Percentiles rank a stretch among this genome's conserved stretches.
Evolutionary conservation across 2,329 filamentous ascomycete species (phyloP).

Genomic region (Fusarium agapanthi): DNA sequence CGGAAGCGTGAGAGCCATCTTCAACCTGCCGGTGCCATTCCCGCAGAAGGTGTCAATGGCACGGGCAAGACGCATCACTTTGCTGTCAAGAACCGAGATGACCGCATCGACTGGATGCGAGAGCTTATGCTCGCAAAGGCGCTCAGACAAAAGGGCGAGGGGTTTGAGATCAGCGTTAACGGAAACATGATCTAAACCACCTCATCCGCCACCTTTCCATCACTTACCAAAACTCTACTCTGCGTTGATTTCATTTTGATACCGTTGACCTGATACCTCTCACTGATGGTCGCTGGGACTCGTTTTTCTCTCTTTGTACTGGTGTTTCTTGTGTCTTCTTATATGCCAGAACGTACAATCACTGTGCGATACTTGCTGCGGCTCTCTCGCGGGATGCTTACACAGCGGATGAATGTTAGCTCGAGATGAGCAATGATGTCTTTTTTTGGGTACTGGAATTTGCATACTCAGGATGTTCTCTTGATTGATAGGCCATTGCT

Average conservation of each 20-base stretch:
- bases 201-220: not conserved
- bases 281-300: not conserved
- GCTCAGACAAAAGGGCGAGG: slow-evolving; percentile 82
- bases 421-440: slow-evolving; percentile 39
- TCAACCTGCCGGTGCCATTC: slow-evolving; percentile 44
- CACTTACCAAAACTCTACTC: slow-evolving; percentile 11
- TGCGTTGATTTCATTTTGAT: slow-evolving; percentile 4
- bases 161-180: slow-evolving; percentile 84
- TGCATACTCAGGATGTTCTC: slow-evolving; percentile 16
- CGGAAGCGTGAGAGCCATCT: slow-evolving; percentile 63
- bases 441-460: slow-evolving; percentile 24
- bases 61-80: slow-evolving; percentile 92
- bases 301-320: slow-evolving; percentile 6
- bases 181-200: slow-evolving; percentile 72
- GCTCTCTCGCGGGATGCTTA: slow-evolving; percentile 43
- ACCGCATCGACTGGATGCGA: slow-evolving; percentile 97
- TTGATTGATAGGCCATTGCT: slow-evolving; percentile 16
- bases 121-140: slow-evolving; percentile 93
- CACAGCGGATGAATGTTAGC: slow-evolving; percentile 42
- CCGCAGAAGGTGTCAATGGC: slow-evolving; percentile 62
- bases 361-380: slow-evolving; percentile 37
- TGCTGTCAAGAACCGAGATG: slow-evolving; percentile 84
- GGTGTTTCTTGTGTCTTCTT: slow-evolving; percentile 16
- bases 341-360: slow-evolving; percentile 35
- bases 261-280: not conserved